Evolutionary conservation across 257 asterid genomes (phyloP).

Genomic region (Jaltomata sinuosa): DNA sequence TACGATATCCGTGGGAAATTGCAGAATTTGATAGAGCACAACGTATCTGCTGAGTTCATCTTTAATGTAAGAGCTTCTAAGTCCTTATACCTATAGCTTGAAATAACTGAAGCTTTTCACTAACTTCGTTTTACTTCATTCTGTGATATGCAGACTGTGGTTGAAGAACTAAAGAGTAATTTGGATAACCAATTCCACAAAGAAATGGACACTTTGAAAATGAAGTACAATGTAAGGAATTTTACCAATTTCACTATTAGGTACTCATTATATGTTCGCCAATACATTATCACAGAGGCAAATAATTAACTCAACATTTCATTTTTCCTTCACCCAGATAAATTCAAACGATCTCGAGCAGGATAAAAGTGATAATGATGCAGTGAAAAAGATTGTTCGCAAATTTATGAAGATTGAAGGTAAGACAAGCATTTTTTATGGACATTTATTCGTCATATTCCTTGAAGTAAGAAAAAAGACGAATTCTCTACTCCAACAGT

Average conservation of each 20-base stretch:
- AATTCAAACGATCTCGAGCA: constrained; percentile 40
- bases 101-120: background rate
- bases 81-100: background rate
- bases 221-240: constrained; percentile 49
- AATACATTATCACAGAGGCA: background rate
- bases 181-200: constrained; percentile 42
- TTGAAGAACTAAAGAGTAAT: constrained; percentile 53
- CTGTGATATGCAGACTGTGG: constrained; percentile 36
- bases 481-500: background rate
- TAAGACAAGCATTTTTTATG: constrained; percentile 7
- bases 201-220: constrained; percentile 36
- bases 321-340: constrained; percentile 3
- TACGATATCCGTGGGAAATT: constrained; percentile 66
- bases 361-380: constrained; percentile 33
- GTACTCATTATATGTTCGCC: background rate
- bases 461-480: too few species aligned
- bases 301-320: background rate
- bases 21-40: constrained; percentile 73
- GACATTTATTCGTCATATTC: too few species aligned
- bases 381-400: constrained; percentile 45
- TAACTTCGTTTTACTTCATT: background rate
- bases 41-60: constrained; percentile 65
- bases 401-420: constrained; percentile 89
- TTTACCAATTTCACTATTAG: background rate
- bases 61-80: constrained; percentile 41